phyloP scores from a whole-genome alignment of 768 basidiomycete species.

The Galerina marginata region DNA sequence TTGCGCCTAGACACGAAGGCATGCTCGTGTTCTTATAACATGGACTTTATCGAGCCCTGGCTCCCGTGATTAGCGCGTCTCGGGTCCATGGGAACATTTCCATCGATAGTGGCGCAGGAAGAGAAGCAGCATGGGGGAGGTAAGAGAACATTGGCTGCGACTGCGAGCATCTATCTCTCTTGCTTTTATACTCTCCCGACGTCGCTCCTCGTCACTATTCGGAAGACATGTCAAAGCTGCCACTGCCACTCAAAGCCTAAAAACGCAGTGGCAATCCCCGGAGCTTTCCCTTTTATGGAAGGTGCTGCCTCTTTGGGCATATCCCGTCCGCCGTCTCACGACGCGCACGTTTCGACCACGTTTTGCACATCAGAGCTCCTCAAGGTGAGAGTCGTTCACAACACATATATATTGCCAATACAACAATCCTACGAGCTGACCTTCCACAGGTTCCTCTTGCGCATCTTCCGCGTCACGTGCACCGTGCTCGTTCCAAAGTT shows the following conservation, averaged over 20 bases:
- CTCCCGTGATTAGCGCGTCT: constrained; percentile 58
- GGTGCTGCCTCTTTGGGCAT: constrained; percentile 25
- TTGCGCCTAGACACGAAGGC: constrained; percentile 36
- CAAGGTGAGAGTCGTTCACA: not conserved
- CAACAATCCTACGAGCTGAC: constrained; percentile 68
- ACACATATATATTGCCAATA: constrained; percentile 1
- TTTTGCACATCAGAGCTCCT: constrained; percentile 11
- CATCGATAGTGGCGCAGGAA: constrained; percentile 56
- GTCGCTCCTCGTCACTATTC: constrained; percentile 14
- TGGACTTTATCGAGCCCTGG: constrained; percentile 46
- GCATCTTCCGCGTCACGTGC: constrained; percentile 87
- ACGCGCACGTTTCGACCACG: constrained; percentile 37
- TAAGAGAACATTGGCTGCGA: constrained; percentile 10
- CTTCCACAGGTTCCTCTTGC: constrained; percentile 81
- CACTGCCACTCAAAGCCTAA: constrained; percentile 46
- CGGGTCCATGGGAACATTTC: constrained; percentile 55
- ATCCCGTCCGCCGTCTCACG: constrained; percentile 28
- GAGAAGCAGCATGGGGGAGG: constrained; percentile 36
- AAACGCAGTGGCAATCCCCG: constrained; percentile 41
- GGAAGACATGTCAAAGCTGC: constrained; percentile 44
- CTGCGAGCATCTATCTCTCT: not conserved
- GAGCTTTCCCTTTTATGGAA: constrained; percentile 34
- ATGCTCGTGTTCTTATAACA: constrained; percentile 49
- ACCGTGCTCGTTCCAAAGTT: constrained; percentile 75
- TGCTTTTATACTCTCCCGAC: constrained; percentile 20